Evolutionary conservation across 192 early-diverging fungal genomes (phyloP), one percentile per base, ranked within the genome.

Genomic region (Podila minutissima): DNA sequence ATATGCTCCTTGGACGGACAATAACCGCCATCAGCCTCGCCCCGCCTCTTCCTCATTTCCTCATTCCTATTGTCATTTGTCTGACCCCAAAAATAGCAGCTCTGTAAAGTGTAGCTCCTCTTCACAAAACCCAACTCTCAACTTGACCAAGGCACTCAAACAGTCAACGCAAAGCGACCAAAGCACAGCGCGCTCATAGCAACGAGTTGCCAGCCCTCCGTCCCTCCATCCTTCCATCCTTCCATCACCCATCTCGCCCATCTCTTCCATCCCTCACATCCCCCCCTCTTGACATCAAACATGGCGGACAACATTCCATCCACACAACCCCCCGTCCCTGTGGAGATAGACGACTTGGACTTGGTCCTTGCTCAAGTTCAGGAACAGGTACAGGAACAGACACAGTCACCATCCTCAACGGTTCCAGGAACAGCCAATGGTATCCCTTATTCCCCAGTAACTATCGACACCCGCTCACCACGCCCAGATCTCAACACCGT

Each of bases 71-170:
- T 64, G 62, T 37, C n/a, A 41, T 37, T 38, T 11, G 33, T 59
- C 57, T 62, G 35, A 24, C 62, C 35, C 5, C 62, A 64, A 13
- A 33, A 64, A 41, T 38, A 64, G 17, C 62, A 64, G 26, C 62
- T 38, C 13, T 46, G 35, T 46, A 46, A 46, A 46, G 41, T 46
- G 41, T 46, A 46, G 41, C 33, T 33, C 38, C 38, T 41, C 38
- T 13, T 41, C 38, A 41, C 41, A 15, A 17, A 17, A 46, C 9
- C 33, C 35, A 26, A 28, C 62, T 38, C 38, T 38, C 62, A 63
- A 37, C 38, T 41, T 13, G 11, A 12, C 38, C 38, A 38, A 63
- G 62, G 38, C 41, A 64, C 62, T 17, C 22, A 41, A 19, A 20
- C 37, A 46, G n/a, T 38, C 62, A 22, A 64, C 37, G 35, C 5